Evolutionary conservation across 2,329 filamentous ascomycete species (phyloP).

Genomic region (Blumeria hordei): DNA sequence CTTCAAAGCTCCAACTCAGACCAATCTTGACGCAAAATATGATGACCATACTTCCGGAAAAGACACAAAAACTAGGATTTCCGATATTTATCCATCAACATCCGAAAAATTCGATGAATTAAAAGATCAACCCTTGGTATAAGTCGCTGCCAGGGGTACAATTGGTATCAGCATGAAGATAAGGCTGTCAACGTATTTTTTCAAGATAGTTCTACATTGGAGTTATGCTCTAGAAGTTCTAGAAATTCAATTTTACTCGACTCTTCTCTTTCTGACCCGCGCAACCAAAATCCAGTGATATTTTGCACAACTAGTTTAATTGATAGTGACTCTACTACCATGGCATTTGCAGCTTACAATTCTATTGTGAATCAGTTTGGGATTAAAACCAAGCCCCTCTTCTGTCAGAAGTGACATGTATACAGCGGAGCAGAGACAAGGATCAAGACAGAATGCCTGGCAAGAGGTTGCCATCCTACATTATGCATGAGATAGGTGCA

Average conservation of each 20-base stretch:
- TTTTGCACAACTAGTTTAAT: not conserved
- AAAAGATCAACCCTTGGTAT: not conserved
- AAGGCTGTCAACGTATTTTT: not conserved
- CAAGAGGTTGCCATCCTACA: too few species aligned
- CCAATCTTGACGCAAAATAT: not conserved
- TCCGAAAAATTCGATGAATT: not conserved
- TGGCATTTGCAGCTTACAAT: not conserved
- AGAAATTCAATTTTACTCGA: not conserved
- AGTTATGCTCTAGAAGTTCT: not conserved
- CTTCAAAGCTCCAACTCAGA: not conserved
- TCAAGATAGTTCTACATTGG: not conserved
- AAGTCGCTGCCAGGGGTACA: not conserved
- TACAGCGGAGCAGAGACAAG: too few species aligned
- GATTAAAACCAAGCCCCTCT: not conserved
- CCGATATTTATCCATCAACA: not conserved
- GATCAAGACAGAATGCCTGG: too few species aligned
- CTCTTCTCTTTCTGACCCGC: not conserved
- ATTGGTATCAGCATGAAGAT: conserved; percentile 1
- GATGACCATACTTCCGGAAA: not conserved
- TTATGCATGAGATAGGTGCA: too few species aligned
- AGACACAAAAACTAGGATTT: not conserved
- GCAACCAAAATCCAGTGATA: not conserved
- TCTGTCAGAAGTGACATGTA: too few species aligned
- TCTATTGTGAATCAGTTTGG: not conserved
- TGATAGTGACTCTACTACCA: not conserved